Evolutionary conservation across 768 basidiomycete genomes (phyloP), one percentile per base, ranked within the genome.

Genomic region (Suillus clintonianus): DNA sequence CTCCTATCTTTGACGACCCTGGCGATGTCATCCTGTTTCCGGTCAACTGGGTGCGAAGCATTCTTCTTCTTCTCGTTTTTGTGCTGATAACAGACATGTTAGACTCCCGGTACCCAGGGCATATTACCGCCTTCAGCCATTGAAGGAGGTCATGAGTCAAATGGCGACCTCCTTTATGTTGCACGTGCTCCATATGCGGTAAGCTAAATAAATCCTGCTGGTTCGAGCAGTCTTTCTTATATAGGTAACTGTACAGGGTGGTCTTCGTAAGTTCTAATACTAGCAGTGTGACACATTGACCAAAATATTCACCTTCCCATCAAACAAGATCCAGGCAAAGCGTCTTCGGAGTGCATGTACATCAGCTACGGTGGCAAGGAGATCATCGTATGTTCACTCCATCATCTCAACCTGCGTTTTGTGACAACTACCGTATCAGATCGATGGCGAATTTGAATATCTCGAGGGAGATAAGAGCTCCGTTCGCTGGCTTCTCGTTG

Each of bases 381-480:
- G 22, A 47, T 60, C 15, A 30, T 34, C 15, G 43, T 60, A 48
- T 48, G 27, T 60, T 11, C 1, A 13, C 32, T 60, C 43, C 9
- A 27, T 17, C 24, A 30, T 3, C 32, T 36, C 5, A n/a, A 19
- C 9, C 59, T 48, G 14, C 43, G 7, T 14, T 17, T 48, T 27
- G 27, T 30, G 36, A 34, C 22, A 30, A 27, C 5, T 47, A 19
- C 48, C 15, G 34, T 24, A 1, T 27, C 43, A 60, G 59, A 47
- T 60, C 66, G 72, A 56, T 74, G 80, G 36, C 70, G 75, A 34
- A 60, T 69, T 62, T 76, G 75, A 64, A 72, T 69, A 30, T 85
- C 76, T 70, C 27, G 27, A 2, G 4, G 27, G 27, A 27, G 27
- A 27, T 27, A 2, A 4, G 27, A 27, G 27, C 27, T 27, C 27